Percentiles rank a stretch among this genome's conserved stretches.
Conservation (phyloP, 2,329 filamentous ascomycete species). For the Hymenoscyphus repandus region DNA sequence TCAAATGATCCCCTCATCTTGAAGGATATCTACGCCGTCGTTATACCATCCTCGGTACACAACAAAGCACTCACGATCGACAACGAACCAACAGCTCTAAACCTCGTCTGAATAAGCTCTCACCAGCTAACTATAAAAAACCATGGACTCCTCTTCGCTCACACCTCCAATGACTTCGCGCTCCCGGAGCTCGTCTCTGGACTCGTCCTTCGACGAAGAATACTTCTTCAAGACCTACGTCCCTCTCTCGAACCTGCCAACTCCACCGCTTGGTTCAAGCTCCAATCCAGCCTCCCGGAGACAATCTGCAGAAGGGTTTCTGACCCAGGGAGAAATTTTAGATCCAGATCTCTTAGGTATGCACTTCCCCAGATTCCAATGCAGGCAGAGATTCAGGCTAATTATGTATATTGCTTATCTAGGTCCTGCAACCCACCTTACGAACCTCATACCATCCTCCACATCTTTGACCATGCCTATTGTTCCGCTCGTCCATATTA, state of each 20-base stretch:
- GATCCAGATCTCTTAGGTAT: constrained; percentile 28
- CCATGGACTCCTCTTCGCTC: constrained; percentile 14
- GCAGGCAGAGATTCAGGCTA: constrained; percentile 18
- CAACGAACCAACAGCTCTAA: neutral
- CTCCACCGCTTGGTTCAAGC: constrained; percentile 50
- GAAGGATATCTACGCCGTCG: neutral
- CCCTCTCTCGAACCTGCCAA: constrained; percentile 62
- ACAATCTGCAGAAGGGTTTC: constrained; percentile 14
- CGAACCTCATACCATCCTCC: constrained; percentile 59
- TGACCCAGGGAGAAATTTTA: constrained; percentile 23
- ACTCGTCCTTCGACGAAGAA: constrained; percentile 24
- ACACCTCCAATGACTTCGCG: constrained; percentile 22
- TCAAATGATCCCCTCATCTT: neutral
- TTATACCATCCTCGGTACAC: constrained; percentile 4
- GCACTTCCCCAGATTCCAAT: constrained; percentile 13
- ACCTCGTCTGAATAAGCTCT: constrained; percentile 8
- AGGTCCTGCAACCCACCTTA: constrained; percentile 62
- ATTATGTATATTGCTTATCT: constrained; percentile 18
- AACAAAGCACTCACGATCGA: constrained; percentile 6
- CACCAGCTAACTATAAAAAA: neutral
- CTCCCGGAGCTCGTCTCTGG: constrained; percentile 21
- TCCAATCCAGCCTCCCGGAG: constrained; percentile 18
- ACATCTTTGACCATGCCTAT: constrained; percentile 56
- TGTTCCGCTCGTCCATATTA: constrained; percentile 52
- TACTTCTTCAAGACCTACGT: constrained; percentile 53